Evolutionary conservation across 768 basidiomycete genomes (phyloP), one percentile per base, ranked within the genome.

Genomic region (Amanita inopinata): DNA sequence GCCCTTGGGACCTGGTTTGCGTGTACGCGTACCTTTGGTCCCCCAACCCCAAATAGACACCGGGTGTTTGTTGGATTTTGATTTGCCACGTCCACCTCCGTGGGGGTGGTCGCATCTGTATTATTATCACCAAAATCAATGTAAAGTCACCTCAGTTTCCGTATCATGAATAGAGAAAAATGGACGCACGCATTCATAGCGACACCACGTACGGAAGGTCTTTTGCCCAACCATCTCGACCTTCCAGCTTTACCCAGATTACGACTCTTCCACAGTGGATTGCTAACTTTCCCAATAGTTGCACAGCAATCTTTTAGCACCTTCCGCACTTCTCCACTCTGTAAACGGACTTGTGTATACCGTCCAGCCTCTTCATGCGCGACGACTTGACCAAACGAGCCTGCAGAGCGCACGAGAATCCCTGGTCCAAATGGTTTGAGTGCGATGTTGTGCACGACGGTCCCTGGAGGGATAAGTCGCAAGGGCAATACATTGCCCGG

Each of bases 81-180:
- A 88, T 63, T 94, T 97, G 52, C 94, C 94, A 64, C 94, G 84
- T 61, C 94, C 94, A 69, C 94, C 93, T 62, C 93, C 93, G 58
- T 96, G 92, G 47, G 94, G 92, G 62, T 93, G 90, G 62, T 92
- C 90, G 42, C 73, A 74, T 34, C 88, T 91, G 44, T 6, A 33
- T 18, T 17, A 14, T 28, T 35, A 40, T 19, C n/a, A n/a, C n/a
- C n/a, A 24, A 33, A 28, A 20, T 33, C 36, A 42, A 10, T 19
- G 48, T 24, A 10, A n/a, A n/a, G n/a, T n/a, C n/a, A n/a, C n/a
- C n/a, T n/a, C n/a, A n/a, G n/a, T n/a, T n/a, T n/a, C n/a, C 20
- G 9, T 15, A 41, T 33, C 36, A 32, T 23, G 8, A 25, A 41
- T n/a, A 37, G 15, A 37, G 12, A 38, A 20, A 37, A 45, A 38